Evolutionary conservation across 2,329 filamentous ascomycete species (phyloP).

Genomic region (Aureobasidium sp.): DNA sequence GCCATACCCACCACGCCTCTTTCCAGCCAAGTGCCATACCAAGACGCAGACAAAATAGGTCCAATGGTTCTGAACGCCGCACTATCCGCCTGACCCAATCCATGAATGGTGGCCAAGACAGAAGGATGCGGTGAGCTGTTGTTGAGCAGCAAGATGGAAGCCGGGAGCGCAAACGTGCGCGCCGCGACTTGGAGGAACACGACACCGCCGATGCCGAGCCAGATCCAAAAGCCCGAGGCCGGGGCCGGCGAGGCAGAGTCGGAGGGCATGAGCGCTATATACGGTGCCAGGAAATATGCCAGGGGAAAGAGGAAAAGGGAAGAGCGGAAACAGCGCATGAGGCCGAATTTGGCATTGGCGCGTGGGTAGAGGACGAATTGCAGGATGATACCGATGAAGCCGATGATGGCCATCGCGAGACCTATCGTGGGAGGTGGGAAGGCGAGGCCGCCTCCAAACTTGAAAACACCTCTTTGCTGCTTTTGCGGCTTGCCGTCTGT

Average conservation of each 20-base stretch:
- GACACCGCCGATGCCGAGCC: conserved; percentile 58
- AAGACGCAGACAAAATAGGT: conserved; percentile 49
- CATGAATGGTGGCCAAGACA: conserved; percentile 53
- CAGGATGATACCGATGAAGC: conserved; percentile 65
- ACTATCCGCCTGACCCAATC: conserved; percentile 50
- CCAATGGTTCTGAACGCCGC: conserved; percentile 50
- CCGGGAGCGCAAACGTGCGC: conserved; percentile 60
- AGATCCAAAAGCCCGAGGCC: conserved; percentile 51
- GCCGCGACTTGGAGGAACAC: conserved; percentile 64
- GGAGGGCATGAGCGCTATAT: conserved; percentile 61
- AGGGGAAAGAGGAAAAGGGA: conserved; percentile 65
- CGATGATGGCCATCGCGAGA: conserved; percentile 70
- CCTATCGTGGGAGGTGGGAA: conserved; percentile 64
- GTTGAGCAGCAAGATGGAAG: conserved; percentile 52
- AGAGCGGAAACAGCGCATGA: conserved; percentile 59
- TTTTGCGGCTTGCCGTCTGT: conserved; percentile 29
- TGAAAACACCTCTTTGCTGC: conserved; percentile 38
- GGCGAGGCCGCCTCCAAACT: conserved; percentile 68
- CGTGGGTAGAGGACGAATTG: conserved; percentile 66
- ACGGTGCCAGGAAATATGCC: conserved; percentile 63
- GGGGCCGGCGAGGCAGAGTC: conserved; percentile 41
- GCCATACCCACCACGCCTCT: conserved; percentile 49
- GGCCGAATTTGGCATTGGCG: conserved; percentile 60
- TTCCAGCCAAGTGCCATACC: conserved; percentile 47
- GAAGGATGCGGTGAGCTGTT: conserved; percentile 51